Evolutionary conservation across 768 basidiomycete species (phyloP).

Genomic region (Cystobasidium onofrii): DNA sequence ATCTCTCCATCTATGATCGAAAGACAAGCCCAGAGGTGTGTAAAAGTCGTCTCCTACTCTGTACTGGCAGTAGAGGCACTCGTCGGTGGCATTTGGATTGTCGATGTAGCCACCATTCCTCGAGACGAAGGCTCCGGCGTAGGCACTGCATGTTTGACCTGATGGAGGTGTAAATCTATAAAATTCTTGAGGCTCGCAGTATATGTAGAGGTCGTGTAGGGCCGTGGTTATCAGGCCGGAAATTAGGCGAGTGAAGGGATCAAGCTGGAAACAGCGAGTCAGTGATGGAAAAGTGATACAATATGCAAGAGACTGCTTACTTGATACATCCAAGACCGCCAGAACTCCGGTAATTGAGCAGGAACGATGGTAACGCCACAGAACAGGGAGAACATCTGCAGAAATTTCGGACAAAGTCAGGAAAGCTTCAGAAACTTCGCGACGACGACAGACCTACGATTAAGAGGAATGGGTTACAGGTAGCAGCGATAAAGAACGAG

Average conservation of each 20-base stretch:
- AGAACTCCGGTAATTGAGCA: slow-evolving; percentile 58
- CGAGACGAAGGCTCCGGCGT: slow-evolving; percentile 61
- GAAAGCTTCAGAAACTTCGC: background rate
- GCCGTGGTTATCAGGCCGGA: slow-evolving; percentile 70
- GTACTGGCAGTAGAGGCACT: slow-evolving; percentile 65
- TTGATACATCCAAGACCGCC: slow-evolving; percentile 70
- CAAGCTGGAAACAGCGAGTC: slow-evolving; percentile 45
- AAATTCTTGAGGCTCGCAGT: slow-evolving; percentile 61
- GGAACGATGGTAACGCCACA: slow-evolving; percentile 73
- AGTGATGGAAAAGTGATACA: background rate
- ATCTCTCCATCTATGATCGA: slow-evolving; percentile 42
- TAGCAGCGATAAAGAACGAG: slow-evolving; percentile 65
- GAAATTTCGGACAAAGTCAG: slow-evolving; percentile 38
- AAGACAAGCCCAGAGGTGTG: slow-evolving; percentile 60
- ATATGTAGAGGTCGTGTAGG: slow-evolving; percentile 61
- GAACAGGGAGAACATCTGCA: slow-evolving; percentile 52
- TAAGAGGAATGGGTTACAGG: slow-evolving; percentile 69
- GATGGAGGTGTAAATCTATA: slow-evolving; percentile 62
- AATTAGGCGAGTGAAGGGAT: slow-evolving; percentile 63
- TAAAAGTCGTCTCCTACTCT: slow-evolving; percentile 62
- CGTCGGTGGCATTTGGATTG: slow-evolving; percentile 55
- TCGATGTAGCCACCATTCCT: slow-evolving; percentile 65
- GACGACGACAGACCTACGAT: slow-evolving; percentile 32
- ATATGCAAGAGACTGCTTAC: slow-evolving; percentile 15
- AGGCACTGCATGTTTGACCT: slow-evolving; percentile 63